Evolutionary conservation across 2,329 filamentous ascomycete species (phyloP), one percentile per base, ranked within the genome.

Genomic region (Calycina herbarum): DNA sequence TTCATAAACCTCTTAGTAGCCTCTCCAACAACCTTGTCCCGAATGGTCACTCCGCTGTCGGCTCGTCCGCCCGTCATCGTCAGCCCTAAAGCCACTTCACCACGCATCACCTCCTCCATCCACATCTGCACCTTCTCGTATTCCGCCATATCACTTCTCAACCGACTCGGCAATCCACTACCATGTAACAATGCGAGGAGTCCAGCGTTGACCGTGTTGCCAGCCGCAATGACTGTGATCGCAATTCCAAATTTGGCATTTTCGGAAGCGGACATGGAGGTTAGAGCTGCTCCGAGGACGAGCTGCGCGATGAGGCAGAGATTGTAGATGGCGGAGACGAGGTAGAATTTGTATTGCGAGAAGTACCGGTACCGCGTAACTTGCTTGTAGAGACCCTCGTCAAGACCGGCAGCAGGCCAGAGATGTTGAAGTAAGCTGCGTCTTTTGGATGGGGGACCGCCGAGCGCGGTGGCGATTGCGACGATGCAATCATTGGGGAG

Each of bases 151-250:
- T 71, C 68, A 61, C 64, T 68, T 11, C 68, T 35, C 13, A 71
- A 42, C 33, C 69, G 45, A 33, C 31, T 59, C 1, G 69, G 57
- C 17, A 70, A 27, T 13, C 69, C 69, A n/a, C 63, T 66, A 42
- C 69, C 69, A 59, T 71, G 69, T 5, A 69, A 48, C 51, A 71
- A 59, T 10, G 68, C 69, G 5, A 67, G 61, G 24, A 70, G 17
- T 8, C 69, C 69, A 11, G 69, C 69, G 56, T 68, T 71, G 4
- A 71, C 67, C 1, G 69, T 71, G 31, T 69, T 71, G 1, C 66
- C 66, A 15, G 69, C 69, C 1, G 69, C 69, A 4, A 71, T 63
- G n/a, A 71, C 65, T 31, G 68, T 69, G 24, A 70, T 71, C 11
- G 64, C 64, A 4, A 62, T 63, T 13, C 61, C 64, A 31, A 67